Evolutionary conservation across 371 early-diverging fungal species (phyloP).

Genomic region (Actinomucor elegans): DNA sequence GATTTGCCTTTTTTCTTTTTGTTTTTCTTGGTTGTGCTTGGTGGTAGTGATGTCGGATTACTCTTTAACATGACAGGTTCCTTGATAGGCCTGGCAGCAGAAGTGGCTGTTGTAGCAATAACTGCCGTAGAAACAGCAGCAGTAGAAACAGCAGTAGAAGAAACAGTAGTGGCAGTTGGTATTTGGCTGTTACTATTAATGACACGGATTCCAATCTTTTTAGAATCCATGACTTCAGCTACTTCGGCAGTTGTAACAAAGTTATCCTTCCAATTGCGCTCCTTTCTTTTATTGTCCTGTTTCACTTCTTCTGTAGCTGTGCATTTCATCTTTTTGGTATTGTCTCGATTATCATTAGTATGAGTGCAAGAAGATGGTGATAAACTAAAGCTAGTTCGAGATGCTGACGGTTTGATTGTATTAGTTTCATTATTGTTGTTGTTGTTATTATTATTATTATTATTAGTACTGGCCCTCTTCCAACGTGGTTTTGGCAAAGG

Average conservation of each 20-base stretch:
- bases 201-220: too few species aligned
- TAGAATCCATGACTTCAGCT: conserved; percentile 1
- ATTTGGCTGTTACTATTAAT: too few species aligned
- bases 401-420: too few species aligned
- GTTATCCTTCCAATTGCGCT: conserved; percentile 8
- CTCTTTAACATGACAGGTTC: too few species aligned
- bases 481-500: conserved; percentile 25
- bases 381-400: too few species aligned
- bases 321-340: conserved; percentile 28
- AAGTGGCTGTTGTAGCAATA: background rate
- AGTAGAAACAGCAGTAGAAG: background rate
- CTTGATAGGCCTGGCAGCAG: background rate
- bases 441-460: background rate
- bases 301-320: background rate
- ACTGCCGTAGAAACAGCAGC: background rate
- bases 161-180: background rate
- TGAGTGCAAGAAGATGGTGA: too few species aligned
- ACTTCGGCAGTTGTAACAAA: background rate
- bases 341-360: conserved; percentile 10
- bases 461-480: background rate
- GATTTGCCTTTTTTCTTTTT: conserved; percentile 2
- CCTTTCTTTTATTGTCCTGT: conserved; percentile 1
- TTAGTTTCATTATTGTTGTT: too few species aligned
- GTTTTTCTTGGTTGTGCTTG: background rate
- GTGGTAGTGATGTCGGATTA: background rate